A percentile compares a stretch with the other conserved stretches of the same genome.
These are phyloP conservation scores for Hansenula sp. DNA, from an alignment of 1,139 yeast species.

Conservation along the genomic window DNA sequence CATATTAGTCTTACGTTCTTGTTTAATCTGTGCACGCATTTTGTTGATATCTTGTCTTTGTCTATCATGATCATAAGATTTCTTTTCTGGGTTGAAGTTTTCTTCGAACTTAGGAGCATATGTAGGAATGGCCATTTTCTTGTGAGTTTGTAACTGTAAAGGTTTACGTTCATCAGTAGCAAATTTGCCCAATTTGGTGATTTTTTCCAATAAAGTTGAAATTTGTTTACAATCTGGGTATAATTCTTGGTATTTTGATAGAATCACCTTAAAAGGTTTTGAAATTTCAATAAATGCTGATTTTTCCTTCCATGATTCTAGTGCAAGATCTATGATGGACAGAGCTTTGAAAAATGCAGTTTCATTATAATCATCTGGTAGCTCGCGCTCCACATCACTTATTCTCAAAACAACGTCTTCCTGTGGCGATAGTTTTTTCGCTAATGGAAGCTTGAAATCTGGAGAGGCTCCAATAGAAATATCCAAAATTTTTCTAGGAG, in stretches of 20 bases:
- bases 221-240: constrained; percentile 24
- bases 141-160: constrained; percentile 81
- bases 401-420: constrained; percentile 12
- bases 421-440: constrained; percentile 8
- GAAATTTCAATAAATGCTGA: constrained; percentile 55
- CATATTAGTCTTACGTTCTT: constrained; percentile 83
- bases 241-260: constrained; percentile 13
- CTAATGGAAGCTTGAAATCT: constrained; percentile 24
- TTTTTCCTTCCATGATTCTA: constrained; percentile 58
- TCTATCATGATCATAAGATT: constrained; percentile 81
- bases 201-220: constrained; percentile 33
- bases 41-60: constrained; percentile 80
- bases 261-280: constrained; percentile 23
- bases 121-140: constrained; percentile 80
- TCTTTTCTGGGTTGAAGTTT: constrained; percentile 92
- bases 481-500: constrained; percentile 28
- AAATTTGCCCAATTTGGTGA: constrained; percentile 49
- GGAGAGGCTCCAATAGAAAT: constrained; percentile 15
- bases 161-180: constrained; percentile 57
- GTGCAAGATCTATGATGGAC: constrained; percentile 25
- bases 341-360: constrained; percentile 28
- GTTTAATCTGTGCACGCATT: constrained; percentile 80
- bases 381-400: constrained; percentile 19
- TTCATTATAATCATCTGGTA: constrained; percentile 25
- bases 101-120: constrained; percentile 92